Percentiles rank a stretch among this genome's conserved stretches.
These are phyloP conservation scores for Danielia reshetovae DNA, from an alignment of 805 yeast genomes.

Conservation along the genomic window DNA sequence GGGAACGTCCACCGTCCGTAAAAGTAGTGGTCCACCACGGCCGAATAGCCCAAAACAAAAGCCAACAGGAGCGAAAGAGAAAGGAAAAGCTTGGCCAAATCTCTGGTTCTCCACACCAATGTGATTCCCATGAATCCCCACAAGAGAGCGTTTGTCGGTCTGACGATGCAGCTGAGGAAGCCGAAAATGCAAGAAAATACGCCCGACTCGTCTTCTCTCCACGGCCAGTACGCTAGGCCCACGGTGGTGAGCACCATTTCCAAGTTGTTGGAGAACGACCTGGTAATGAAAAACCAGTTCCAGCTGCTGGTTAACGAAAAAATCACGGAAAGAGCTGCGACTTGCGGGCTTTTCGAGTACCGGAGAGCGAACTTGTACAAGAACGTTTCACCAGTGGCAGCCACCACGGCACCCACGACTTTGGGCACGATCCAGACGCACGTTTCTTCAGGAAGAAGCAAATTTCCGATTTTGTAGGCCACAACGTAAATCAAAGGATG, in stretches of 20 bases:
- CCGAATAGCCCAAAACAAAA: constrained; percentile 23
- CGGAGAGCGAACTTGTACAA: constrained; percentile 44
- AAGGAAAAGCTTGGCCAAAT: constrained; percentile 5
- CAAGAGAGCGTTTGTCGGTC: constrained; percentile 80
- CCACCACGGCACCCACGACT: constrained; percentile 61
- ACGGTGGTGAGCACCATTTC: constrained; percentile 69
- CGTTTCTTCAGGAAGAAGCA: constrained; percentile 8
- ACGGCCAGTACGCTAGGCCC: constrained; percentile 72
- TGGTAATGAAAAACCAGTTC: constrained; percentile 75
- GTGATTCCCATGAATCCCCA: constrained; percentile 65
- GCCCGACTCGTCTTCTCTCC: constrained; percentile 27
- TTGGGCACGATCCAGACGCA: constrained; percentile 57
- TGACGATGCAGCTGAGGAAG: constrained; percentile 58
- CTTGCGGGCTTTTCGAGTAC: constrained; percentile 27
- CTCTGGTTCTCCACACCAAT: constrained; percentile 11
- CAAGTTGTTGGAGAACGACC: constrained; percentile 82
- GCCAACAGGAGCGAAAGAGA: constrained; percentile 9
- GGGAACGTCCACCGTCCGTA: constrained; percentile 62
- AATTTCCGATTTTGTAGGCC: constrained; percentile 32
- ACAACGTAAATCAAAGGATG: constrained; percentile 72
- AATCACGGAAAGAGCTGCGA: constrained; percentile 42
- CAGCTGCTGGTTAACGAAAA: constrained; percentile 64
- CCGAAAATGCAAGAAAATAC: constrained; percentile 49
- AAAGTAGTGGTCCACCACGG: constrained; percentile 48
- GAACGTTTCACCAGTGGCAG: constrained; percentile 68